phyloP scores from a whole-genome alignment of 805 yeast genomes.

The Cyberlindnera sargentensis region DNA sequence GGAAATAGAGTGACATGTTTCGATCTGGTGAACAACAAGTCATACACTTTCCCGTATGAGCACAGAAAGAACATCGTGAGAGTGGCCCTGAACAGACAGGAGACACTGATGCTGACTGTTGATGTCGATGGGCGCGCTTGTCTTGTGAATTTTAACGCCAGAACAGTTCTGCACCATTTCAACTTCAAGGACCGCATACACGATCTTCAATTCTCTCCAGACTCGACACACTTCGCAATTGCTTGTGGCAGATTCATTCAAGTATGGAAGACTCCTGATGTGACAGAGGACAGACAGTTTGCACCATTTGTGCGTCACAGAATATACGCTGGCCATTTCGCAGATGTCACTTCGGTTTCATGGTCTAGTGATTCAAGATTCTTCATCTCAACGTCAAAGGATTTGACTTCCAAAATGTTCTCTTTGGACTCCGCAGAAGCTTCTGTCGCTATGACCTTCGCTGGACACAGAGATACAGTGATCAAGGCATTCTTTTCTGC shows the following conservation, averaged over 20 bases:
- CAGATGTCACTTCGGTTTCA: conserved; percentile 65
- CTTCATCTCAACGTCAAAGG: conserved; percentile 79
- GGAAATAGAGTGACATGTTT: conserved; percentile 90
- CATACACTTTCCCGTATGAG: conserved; percentile 87
- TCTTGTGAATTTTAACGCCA: conserved; percentile 72
- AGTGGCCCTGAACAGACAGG: conserved; percentile 78
- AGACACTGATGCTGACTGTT: conserved; percentile 70
- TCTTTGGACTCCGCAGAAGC: conserved; percentile 66
- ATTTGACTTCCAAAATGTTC: conserved; percentile 80
- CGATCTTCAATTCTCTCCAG: conserved; percentile 79
- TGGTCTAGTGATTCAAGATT: conserved; percentile 94
- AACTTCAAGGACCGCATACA: conserved; percentile 77
- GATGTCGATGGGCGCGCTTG: conserved; percentile 94
- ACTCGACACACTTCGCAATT: conserved; percentile 81
- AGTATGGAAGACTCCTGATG: conserved; percentile 87
- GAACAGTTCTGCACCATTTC: conserved; percentile 88
- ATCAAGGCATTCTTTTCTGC: conserved; percentile 79
- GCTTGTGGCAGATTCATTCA: conserved; percentile 80
- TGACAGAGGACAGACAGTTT: conserved; percentile 80
- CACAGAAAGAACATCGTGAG: conserved; percentile 79
- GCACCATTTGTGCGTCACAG: conserved; percentile 92
- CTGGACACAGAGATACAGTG: conserved; percentile 91
- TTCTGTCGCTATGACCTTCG: conserved; percentile 74
- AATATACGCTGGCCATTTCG: conserved; percentile 88
- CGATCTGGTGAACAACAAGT: conserved; percentile 75